A percentile compares a stretch with the other conserved stretches of the same genome.
Evolutionary conservation across 805 yeast genomes (phyloP).

Genomic region (Suhomyces emberorum): DNA sequence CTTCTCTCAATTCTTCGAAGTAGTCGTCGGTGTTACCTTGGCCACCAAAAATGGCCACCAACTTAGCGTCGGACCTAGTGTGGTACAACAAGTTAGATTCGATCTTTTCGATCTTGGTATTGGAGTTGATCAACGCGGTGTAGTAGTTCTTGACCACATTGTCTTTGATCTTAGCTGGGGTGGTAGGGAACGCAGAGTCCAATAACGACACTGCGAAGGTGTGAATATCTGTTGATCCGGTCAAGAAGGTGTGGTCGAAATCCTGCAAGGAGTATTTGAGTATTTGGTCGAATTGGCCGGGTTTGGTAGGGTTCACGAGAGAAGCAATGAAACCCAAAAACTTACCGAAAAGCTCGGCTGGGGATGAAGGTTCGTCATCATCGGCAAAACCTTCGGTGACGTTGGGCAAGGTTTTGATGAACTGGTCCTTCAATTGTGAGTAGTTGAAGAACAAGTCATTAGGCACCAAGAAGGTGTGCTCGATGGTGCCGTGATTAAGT

Average conservation of each 20-base stretch:
- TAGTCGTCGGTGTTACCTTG: slow-evolving; percentile 98
- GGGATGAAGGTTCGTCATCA: slow-evolving; percentile 84
- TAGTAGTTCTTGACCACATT: slow-evolving; percentile 75
- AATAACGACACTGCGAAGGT: slow-evolving; percentile 75
- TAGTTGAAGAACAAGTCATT: slow-evolving; percentile 73
- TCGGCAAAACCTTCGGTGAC: slow-evolving; percentile 81
- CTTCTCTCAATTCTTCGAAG: slow-evolving; percentile 90
- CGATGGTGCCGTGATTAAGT: slow-evolving; percentile 80
- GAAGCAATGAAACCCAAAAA: slow-evolving; percentile 74
- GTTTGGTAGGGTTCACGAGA: slow-evolving; percentile 40
- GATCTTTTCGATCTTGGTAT: slow-evolving; percentile 19
- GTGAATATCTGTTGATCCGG: slow-evolving; percentile 68
- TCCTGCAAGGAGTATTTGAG: slow-evolving; percentile 70
- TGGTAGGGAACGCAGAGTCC: slow-evolving; percentile 54
- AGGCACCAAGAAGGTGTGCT: slow-evolving; percentile 85
- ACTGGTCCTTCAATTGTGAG: slow-evolving; percentile 85
- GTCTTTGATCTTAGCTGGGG: slow-evolving; percentile 64
- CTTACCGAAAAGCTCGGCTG: slow-evolving; percentile 78
- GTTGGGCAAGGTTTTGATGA: slow-evolving; percentile 69
- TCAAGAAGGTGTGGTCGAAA: slow-evolving; percentile 77
- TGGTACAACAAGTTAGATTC: slow-evolving; percentile 58
- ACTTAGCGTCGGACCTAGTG: slow-evolving; percentile 53
- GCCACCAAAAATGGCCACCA: slow-evolving; percentile 94
- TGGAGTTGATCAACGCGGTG: slow-evolving; percentile 30
- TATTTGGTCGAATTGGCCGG: slow-evolving; percentile 57